These are phyloP conservation scores for Mrakia blollopis DNA, from an alignment of 768 basidiomycete genomes.

Conservation along the genomic window DNA sequence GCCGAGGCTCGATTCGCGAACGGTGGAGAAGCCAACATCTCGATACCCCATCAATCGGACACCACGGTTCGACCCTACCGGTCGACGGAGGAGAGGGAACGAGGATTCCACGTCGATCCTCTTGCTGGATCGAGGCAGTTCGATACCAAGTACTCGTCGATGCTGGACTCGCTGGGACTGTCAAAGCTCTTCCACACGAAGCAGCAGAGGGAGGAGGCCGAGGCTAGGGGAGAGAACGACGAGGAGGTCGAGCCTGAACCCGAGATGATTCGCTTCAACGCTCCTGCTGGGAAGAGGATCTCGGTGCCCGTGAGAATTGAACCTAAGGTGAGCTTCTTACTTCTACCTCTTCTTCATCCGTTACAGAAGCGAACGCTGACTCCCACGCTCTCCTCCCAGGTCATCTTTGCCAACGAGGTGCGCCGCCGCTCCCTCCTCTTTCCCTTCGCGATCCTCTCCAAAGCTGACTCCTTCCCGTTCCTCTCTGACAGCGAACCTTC, in stretches of 20 bases:
- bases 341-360: neutral
- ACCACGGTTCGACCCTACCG: neutral
- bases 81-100: neutral
- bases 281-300: conserved; percentile 81
- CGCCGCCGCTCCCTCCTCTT: neutral
- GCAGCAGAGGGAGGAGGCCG: conserved; percentile 43
- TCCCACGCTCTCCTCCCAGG: conserved; percentile 20
- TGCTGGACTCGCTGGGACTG: conserved; percentile 54
- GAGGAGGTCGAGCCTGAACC: conserved; percentile 50
- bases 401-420: conserved; percentile 69
- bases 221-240: conserved; percentile 48
- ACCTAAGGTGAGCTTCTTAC: conserved; percentile 64
- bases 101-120: conserved; percentile 60
- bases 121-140: conserved; percentile 76
- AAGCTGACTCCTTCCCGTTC: neutral
- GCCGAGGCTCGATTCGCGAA: conserved; percentile 20
- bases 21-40: neutral
- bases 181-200: conserved; percentile 45
- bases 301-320: conserved; percentile 93
- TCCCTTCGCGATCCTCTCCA: neutral
- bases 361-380: neutral
- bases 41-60: neutral
- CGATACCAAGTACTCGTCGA: conserved; percentile 66
- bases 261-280: conserved; percentile 53
- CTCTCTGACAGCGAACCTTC: conserved; percentile 28